Percentiles rank a stretch among this genome's conserved stretches.
These are phyloP conservation scores for Cichorium intybus DNA, from an alignment of 140 eudicot species.

Conservation along the genomic window DNA sequence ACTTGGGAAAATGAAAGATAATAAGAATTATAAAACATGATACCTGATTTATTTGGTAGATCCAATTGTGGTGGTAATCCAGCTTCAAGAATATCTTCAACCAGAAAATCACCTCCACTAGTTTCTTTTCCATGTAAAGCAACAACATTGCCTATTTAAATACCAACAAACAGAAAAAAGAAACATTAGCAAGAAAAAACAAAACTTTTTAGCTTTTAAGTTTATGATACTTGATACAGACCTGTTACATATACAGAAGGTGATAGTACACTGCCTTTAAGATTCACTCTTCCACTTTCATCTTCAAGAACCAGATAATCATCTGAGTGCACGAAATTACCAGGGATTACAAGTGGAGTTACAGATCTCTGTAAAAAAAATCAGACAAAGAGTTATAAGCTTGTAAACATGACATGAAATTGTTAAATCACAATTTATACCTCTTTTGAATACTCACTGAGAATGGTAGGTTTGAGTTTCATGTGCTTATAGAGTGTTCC, in stretches of 20 bases:
- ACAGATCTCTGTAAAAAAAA: slow-evolving; percentile 59
- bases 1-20: not conserved
- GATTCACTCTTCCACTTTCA: slow-evolving; percentile 92
- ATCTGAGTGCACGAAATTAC: slow-evolving; percentile 75
- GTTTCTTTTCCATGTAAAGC: slow-evolving; percentile 89
- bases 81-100: slow-evolving; percentile 84
- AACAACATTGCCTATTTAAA: slow-evolving; percentile 66
- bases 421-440: slow-evolving; percentile 26
- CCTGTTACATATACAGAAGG: slow-evolving; percentile 95
- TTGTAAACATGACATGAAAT: slow-evolving; percentile 10
- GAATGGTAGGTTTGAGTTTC: slow-evolving; percentile 91
- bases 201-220: not conserved
- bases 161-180: slow-evolving; percentile 21
- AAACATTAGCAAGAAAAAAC: slow-evolving; percentile 7
- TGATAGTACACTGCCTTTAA: slow-evolving; percentile 52
- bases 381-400: not conserved
- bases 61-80: slow-evolving; percentile 82
- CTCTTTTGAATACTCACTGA: slow-evolving; percentile 92
- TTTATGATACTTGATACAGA: slow-evolving; percentile 13
- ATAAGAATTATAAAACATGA: not conserved
- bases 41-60: slow-evolving; percentile 61
- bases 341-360: slow-evolving; percentile 67
- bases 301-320: slow-evolving; percentile 86
- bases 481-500: slow-evolving; percentile 95
- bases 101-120: slow-evolving; percentile 68